These are phyloP conservation scores for Suhomyces panamericanus DNA, from an alignment of 1,139 yeast species.

Conservation along the genomic window DNA sequence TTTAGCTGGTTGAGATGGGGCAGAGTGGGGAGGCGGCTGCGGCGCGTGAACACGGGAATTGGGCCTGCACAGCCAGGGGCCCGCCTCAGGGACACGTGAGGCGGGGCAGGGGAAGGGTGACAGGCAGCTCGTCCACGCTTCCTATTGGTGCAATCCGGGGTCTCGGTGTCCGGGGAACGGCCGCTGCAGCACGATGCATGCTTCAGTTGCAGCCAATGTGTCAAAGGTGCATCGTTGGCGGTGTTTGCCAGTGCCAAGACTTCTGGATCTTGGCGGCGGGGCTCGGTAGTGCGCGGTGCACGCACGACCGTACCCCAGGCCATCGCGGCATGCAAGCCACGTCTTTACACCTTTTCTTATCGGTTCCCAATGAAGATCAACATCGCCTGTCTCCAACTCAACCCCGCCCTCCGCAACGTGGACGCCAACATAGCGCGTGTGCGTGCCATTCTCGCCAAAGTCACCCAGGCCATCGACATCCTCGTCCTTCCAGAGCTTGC, in stretches of 20 bases:
- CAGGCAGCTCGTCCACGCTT: background rate
- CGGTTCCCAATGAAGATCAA: conserved; percentile 33
- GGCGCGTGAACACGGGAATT: background rate
- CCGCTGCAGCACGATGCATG: background rate
- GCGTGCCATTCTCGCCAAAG: conserved; percentile 32
- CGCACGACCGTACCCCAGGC: background rate
- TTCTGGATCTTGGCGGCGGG: background rate
- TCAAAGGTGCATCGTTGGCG: conserved; percentile 6
- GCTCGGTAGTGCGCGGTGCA: background rate
- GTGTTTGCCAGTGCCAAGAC: conserved; percentile 5
- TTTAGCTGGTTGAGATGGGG: background rate
- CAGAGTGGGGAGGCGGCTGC: background rate
- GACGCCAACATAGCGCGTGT: conserved; percentile 56
- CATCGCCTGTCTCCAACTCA: conserved; percentile 69
- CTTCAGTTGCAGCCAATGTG: conserved; percentile 9
- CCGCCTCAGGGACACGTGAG: background rate
- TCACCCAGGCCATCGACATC: conserved; percentile 50
- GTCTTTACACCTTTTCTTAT: no score
- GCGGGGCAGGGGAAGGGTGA: background rate
- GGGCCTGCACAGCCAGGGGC: no score
- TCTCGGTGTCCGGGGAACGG: no score
- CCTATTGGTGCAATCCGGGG: background rate
- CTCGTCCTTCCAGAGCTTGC: conserved; percentile 83
- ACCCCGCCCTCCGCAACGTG: conserved; percentile 62
- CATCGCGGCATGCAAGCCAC: no score